phyloP scores from a whole-genome alignment of 1,284 basidiomycete species.

The Ustilago curta region DNA sequence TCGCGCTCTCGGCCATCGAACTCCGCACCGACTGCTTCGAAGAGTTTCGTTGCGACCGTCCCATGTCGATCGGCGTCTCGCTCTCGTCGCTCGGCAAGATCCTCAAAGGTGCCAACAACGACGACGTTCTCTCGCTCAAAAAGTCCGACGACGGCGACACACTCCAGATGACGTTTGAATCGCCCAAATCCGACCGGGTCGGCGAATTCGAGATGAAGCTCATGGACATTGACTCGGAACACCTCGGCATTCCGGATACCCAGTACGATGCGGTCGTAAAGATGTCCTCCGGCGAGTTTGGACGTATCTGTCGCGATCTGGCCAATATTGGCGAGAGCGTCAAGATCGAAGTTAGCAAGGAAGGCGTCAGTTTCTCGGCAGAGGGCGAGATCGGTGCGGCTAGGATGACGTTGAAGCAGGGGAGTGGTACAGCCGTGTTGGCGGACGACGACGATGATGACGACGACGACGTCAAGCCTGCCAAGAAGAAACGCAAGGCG shows the following conservation, averaged over 20 bases:
- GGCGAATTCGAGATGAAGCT: conserved; percentile 99
- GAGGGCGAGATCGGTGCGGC: conserved; percentile 97
- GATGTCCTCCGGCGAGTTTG: conserved; percentile 87
- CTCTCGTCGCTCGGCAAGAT: conserved; percentile 92
- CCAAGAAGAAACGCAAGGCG: conserved; percentile 61
- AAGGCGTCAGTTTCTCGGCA: conserved; percentile 91
- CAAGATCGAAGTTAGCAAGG: conserved; percentile 94
- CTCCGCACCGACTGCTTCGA: conserved; percentile 70
- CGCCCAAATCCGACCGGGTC: conserved; percentile 89
- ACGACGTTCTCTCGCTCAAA: conserved; percentile 91
- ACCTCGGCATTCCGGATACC: conserved; percentile 96
- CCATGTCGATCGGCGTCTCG: conserved; percentile 78
- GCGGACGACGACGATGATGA: conserved; percentile 65
- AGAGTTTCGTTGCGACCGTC: conserved; percentile 90
- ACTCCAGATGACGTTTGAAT: conserved; percentile 90
- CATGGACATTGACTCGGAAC: conserved; percentile 97
- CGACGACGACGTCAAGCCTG: conserved; percentile 64
- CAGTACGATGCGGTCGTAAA: conserved; percentile 94
- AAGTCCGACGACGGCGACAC: conserved; percentile 92
- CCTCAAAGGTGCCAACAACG: conserved; percentile 95
- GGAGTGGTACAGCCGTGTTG: conserved; percentile 69
- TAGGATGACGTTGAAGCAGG: conserved; percentile 84
- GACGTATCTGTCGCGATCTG: conserved; percentile 92
- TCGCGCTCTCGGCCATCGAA: conserved; percentile 90
- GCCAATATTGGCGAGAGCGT: conserved; percentile 93